These are phyloP conservation scores for Mucor racemosus DNA, from an alignment of 371 early-diverging fungal species.

Conservation along the genomic window DNA sequence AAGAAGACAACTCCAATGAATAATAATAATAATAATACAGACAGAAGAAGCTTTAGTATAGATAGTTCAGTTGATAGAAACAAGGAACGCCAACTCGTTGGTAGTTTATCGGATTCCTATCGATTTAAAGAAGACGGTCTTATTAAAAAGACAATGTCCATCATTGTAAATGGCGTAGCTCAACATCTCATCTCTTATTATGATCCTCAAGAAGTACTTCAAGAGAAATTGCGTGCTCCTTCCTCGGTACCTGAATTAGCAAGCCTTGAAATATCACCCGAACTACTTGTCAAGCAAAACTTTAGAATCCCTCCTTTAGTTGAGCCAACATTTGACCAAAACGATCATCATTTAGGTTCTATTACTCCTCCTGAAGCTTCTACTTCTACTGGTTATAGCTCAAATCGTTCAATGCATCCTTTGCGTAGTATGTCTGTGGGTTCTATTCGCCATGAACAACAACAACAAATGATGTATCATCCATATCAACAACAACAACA, in stretches of 20 bases:
- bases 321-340: conserved; percentile 41
- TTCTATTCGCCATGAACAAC: conserved; percentile 27
- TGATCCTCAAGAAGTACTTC: conserved; percentile 71
- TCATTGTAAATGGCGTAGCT: conserved; percentile 74
- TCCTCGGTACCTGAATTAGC: conserved; percentile 58
- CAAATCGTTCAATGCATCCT: conserved; percentile 30
- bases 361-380: conserved; percentile 31
- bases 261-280: conserved; percentile 58
- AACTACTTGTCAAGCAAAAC: conserved; percentile 55
- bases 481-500: conserved; percentile 5
- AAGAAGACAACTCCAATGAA: conserved; percentile 18
- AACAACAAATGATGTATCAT: conserved; percentile 22
- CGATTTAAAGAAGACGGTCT: conserved; percentile 80
- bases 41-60: conserved; percentile 32
- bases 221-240: conserved; percentile 63
- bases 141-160: conserved; percentile 86
- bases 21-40: not conserved
- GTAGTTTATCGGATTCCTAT: conserved; percentile 66
- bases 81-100: conserved; percentile 62
- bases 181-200: conserved; percentile 90
- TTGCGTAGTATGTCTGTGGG: conserved; percentile 48
- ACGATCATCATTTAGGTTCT: conserved; percentile 15
- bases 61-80: conserved; percentile 41
- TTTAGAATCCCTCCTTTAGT: conserved; percentile 58
- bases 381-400: conserved; percentile 21